Percentiles rank a stretch among this genome's conserved stretches.
Evolutionary conservation across 129 eudicot species (phyloP).

Genomic region (Tagetes erecta): DNA sequence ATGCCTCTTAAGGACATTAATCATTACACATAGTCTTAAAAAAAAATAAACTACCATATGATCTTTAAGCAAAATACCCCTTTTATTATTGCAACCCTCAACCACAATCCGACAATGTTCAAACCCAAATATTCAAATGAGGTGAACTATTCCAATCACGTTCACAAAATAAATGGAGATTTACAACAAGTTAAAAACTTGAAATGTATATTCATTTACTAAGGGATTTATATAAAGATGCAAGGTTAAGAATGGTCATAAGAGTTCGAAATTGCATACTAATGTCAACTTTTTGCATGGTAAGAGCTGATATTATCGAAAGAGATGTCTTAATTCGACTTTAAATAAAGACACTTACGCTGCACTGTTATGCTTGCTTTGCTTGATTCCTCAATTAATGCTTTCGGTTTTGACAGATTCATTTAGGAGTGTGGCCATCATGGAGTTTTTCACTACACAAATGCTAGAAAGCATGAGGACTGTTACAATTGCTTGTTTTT

Average conservation of each 20-base stretch:
- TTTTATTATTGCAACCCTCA: too few species aligned
- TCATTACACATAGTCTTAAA: too few species aligned
- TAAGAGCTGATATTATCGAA: constrained; percentile 52
- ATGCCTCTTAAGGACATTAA: too few species aligned
- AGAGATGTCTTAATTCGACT: constrained; percentile 42
- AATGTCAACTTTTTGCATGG: constrained; percentile 60
- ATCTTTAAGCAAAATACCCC: too few species aligned
- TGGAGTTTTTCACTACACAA: too few species aligned
- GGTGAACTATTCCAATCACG: constrained; percentile 28
- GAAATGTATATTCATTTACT: constrained; percentile 29
- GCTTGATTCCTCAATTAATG: constrained; percentile 53
- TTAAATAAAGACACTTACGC: constrained; percentile 29
- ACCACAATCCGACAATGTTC: too few species aligned
- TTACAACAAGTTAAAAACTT: constrained; percentile 67
- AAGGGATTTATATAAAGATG: too few species aligned
- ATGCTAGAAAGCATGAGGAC: too few species aligned
- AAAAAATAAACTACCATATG: too few species aligned
- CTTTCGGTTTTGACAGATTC: constrained; percentile 69
- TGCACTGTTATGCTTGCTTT: constrained; percentile 43
- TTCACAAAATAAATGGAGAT: constrained; percentile 43
- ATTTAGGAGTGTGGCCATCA: constrained; percentile 40
- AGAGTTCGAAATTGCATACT: constrained; percentile 56
- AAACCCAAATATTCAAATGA: constrained; percentile 19
- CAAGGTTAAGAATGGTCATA: constrained; percentile 36
- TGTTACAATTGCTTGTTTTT: too few species aligned